phyloP scores from a whole-genome alignment of 805 yeast genomes.

The Candida michaelii region DNA sequence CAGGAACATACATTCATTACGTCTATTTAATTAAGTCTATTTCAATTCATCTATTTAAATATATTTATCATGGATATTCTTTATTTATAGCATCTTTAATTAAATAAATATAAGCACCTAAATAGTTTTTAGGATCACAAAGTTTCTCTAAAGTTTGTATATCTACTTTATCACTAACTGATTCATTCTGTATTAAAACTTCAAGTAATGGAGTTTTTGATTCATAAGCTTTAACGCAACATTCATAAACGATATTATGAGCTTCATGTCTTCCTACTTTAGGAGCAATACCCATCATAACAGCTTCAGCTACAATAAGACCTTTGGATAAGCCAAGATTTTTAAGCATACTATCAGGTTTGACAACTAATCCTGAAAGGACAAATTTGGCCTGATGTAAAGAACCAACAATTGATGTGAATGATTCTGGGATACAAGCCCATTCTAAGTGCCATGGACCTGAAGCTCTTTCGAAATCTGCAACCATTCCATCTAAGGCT shows the following conservation, averaged over 20 bases:
- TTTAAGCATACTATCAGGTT: conserved; percentile 4
- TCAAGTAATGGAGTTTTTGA: not conserved
- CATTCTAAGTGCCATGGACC: conserved; percentile 9
- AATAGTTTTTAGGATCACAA: conserved; percentile 5
- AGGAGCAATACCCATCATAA: conserved; percentile 9
- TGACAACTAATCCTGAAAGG: conserved; percentile 4
- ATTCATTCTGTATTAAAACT: conserved; percentile 1
- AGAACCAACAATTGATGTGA: conserved; percentile 2
- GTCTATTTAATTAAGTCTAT: no score
- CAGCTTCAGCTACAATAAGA: conserved; percentile 10
- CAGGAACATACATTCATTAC: no score
- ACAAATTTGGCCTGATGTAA: conserved; percentile 8
- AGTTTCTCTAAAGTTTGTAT: conserved; percentile 1
- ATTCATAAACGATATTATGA: conserved; percentile 5
- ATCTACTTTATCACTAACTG: not conserved
- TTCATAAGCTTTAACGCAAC: conserved; percentile 3
- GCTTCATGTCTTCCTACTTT: conserved; percentile 7
- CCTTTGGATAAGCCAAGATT: conserved; percentile 6
- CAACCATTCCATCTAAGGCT: conserved; percentile 4
- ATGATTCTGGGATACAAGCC: conserved; percentile 5
- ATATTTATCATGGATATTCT: no score
- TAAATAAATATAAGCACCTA: conserved; percentile 5
- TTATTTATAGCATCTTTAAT: conserved; percentile 1
- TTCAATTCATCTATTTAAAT: no score
- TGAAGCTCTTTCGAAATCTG: conserved; percentile 7